A percentile compares a stretch with the other conserved stretches of the same genome.
These are phyloP conservation scores for Bacidia gigantensis DNA, from an alignment of 495 filamentous ascomycete species.

Conservation along the genomic window DNA sequence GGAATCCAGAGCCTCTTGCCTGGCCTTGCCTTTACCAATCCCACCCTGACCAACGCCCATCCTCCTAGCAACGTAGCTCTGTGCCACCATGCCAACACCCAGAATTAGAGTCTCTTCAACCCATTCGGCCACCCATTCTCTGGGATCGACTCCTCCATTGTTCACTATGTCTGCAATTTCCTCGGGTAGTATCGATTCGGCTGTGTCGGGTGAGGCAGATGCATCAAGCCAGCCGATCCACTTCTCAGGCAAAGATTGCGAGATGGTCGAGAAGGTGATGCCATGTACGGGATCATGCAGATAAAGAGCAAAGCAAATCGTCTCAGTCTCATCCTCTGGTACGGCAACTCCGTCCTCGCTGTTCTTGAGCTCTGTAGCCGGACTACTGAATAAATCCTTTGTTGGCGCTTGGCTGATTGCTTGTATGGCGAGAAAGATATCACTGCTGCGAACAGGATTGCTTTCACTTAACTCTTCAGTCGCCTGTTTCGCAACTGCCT, in stretches of 20 bases:
- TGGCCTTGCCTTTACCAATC: conserved; percentile 67
- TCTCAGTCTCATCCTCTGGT: conserved; percentile 33
- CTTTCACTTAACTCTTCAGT: conserved; percentile 59
- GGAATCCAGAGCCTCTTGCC: conserved; percentile 54
- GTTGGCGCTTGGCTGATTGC: conserved; percentile 54
- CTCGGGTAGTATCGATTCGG: conserved; percentile 45
- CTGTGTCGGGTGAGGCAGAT: conserved; percentile 27
- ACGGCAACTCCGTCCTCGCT: conserved; percentile 39
- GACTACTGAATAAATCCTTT: conserved; percentile 51
- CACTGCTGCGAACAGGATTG: conserved; percentile 80
- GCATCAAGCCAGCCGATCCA: conserved; percentile 94
- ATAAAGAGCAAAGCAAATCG: conserved; percentile 77
- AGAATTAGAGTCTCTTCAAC: conserved; percentile 78
- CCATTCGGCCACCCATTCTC: conserved; percentile 97
- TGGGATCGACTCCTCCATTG: conserved; percentile 77
- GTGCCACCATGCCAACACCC: conserved; percentile 74
- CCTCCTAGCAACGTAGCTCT: conserved; percentile 83
- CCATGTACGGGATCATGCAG: conserved; percentile 86
- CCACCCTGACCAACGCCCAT: conserved; percentile 78
- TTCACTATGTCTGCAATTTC: conserved; percentile 83
- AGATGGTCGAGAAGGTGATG: conserved; percentile 73
- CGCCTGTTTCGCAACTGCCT: conserved; percentile 62
- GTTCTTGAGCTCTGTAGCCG: conserved; percentile 36
- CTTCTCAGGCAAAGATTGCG: conserved; percentile 67
- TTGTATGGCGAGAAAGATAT: conserved; percentile 91